Evolutionary conservation across 106 monocot species (phyloP), one percentile per base, ranked within the genome.

Genomic region (Dendrobium huoshanense): DNA sequence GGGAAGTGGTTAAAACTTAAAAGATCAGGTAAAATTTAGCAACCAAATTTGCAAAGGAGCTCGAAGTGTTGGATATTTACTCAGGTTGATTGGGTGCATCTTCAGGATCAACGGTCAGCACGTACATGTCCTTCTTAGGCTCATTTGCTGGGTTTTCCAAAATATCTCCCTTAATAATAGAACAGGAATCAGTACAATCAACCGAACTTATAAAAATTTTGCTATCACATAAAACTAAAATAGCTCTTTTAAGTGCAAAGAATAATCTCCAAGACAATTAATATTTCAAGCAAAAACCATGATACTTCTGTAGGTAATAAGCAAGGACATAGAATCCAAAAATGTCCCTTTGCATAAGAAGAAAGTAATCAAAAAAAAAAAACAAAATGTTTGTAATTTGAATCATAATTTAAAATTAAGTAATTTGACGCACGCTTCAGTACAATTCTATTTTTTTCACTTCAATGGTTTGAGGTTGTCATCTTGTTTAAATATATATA

Each of bases 141-240:
- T 99, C 95, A 77, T 95, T 99, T 25, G 91, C 89, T 17, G 95
- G 98, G 73, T 99, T 89, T 79, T 98, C 98, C 75, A 99, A 83
- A 80, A 91, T 86, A 67, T 99, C 98, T 33, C 98, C 98, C 98
- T 99, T 80, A 18, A 85, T 84, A 78, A 73, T 31, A 56, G 37
- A 77, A 29, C 64, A 72, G 5, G 40, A 2, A 72, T 72, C 33
- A 33, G 2, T 72, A 72, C 37, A 65, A 65, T 9, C 64, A 65
- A 65, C 25, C 5, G 25, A 7, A 65, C 4, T 65, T 9, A 22
- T 1, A 24, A 65, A 65, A 65, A 25, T 9, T 13, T 13, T 51
- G 51, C 51, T 51, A 51, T 16, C 15, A 13, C 13, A 51, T 13
- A 51, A 51, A 13, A 0, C 51, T 13, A 51, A 51, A 51, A 51